Conservation (phyloP, 352 stramenopile genomes). For the Pythium myriotylum region DNA sequence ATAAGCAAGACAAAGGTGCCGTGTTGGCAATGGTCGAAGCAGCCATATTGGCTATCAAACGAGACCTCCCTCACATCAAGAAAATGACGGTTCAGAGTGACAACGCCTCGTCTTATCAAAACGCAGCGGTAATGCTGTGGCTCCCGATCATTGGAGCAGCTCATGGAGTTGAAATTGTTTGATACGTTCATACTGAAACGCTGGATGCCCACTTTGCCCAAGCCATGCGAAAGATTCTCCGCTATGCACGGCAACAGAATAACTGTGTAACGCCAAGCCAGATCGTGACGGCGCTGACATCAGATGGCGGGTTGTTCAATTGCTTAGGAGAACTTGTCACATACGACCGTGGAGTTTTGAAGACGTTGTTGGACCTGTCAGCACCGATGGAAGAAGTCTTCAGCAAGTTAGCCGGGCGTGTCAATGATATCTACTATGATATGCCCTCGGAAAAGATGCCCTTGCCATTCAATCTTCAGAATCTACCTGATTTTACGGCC, state of each 20-base stretch:
- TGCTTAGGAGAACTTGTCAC: background rate
- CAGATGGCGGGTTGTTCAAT: background rate
- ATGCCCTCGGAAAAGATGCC: no score
- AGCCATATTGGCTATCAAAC: background rate
- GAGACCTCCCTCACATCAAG: background rate
- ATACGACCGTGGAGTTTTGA: no score
- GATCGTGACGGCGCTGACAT: background rate
- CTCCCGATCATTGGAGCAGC: background rate
- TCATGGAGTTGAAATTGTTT: background rate
- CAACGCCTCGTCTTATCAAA: background rate
- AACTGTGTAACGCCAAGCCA: background rate
- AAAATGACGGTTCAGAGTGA: background rate
- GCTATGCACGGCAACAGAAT: background rate
- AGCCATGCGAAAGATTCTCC: background rate
- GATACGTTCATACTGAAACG: no score
- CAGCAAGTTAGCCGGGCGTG: no score
- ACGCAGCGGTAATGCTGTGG: background rate
- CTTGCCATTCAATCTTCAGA: no score
- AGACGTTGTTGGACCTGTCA: no score
- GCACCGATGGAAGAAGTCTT: no score
- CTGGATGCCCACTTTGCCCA: background rate
- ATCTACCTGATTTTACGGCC: no score
- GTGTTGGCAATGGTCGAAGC: background rate
- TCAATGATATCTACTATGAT: no score
- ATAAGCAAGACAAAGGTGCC: no score